Conservation (phyloP, 1,284 basidiomycete genomes). For the Sporisorium sorghi region DNA sequence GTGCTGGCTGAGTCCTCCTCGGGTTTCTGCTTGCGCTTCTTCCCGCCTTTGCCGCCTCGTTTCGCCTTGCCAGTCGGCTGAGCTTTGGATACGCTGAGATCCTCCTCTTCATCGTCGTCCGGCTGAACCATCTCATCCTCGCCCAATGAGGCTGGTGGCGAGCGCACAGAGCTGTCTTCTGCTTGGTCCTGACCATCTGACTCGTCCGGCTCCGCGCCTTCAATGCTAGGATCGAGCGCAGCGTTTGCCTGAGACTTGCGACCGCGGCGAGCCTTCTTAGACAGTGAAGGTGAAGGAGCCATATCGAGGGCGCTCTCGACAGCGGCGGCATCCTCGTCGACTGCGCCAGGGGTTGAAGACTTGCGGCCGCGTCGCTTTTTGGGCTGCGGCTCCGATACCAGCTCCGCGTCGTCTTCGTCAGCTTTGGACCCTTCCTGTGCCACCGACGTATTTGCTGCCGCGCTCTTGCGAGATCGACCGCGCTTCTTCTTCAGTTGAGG, state of each 20-base stretch:
- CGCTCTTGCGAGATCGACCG: slow-evolving; percentile 21
- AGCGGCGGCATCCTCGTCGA: slow-evolving; percentile 18
- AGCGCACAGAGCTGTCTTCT: neutral
- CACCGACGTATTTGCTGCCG: slow-evolving; percentile 1
- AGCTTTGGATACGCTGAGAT: neutral
- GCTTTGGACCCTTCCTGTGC: neutral
- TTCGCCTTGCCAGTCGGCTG: slow-evolving; percentile 3
- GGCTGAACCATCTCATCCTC: slow-evolving; percentile 10
- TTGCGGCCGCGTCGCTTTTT: slow-evolving; percentile 29
- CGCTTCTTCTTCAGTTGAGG: slow-evolving; percentile 21
- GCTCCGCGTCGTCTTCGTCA: neutral
- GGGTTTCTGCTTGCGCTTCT: slow-evolving; percentile 24
- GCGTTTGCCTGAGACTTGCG: slow-evolving; percentile 18
- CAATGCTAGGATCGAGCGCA: neutral
- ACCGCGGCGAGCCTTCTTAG: slow-evolving; percentile 19
- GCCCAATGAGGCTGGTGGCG: neutral
- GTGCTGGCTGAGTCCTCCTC: slow-evolving; percentile 7
- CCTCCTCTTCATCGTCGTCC: slow-evolving; percentile 1
- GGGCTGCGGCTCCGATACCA: slow-evolving; percentile 1
- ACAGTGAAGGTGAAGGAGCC: neutral
- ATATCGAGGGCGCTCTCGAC: slow-evolving; percentile 12
- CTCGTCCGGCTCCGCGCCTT: neutral
- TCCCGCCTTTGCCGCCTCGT: slow-evolving; percentile 11
- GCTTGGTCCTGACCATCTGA: slow-evolving; percentile 8
- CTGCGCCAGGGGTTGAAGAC: slow-evolving; percentile 6